Evolutionary conservation across 2,329 filamentous ascomycete genomes (phyloP), one percentile per base, ranked within the genome.

Genomic region (Pseudogymnoascus sp.): DNA sequence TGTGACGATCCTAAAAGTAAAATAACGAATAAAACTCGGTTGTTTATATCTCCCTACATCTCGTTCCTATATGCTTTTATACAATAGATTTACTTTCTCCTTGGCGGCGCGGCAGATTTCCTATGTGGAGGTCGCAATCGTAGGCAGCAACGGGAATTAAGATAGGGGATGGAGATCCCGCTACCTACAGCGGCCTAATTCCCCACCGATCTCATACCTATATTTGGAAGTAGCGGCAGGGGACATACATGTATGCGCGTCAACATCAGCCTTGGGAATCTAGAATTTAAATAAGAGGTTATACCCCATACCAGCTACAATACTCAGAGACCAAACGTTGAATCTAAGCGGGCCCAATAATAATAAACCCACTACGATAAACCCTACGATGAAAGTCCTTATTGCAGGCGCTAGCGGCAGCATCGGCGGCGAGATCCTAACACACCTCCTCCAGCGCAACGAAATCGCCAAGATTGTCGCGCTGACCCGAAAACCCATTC

Each of bases 401-500:
- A 68, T 76, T 14, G 67, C 69, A 12, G 74, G 74, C 31, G 75
- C 73, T 0, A 73, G 68, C 11, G 74, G 74, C 1, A 69, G 66
- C 4, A 75, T 76, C 47, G 75, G 74, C 59, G 63, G 73, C 56
- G 71, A 70, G 59, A 73, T 67, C 6, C 67, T 76, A 10, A 63
- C 42, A 10, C 73, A 75, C 44, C 73, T 73, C 14, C 74, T 76
- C 31, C 64, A 67, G 1, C 72, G 73, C 59, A 72, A 73, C 3
- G 62, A 42, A 0, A 67, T 76, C 11, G 68, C 72, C 0, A 67
- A 50, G 1, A 69, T 75, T 4, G 65, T 76, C 14, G 71, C 73
- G 0, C 74, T 76, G 21, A 66, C 70, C 6, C 73, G 74, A 0
- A 70, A 70, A 0, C 62, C 69, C 0, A 65, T 75, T 1, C 66